These are phyloP conservation scores for Neltuma alba DNA, from an alignment of 306 rosid genomes.

Conservation along the genomic window DNA sequence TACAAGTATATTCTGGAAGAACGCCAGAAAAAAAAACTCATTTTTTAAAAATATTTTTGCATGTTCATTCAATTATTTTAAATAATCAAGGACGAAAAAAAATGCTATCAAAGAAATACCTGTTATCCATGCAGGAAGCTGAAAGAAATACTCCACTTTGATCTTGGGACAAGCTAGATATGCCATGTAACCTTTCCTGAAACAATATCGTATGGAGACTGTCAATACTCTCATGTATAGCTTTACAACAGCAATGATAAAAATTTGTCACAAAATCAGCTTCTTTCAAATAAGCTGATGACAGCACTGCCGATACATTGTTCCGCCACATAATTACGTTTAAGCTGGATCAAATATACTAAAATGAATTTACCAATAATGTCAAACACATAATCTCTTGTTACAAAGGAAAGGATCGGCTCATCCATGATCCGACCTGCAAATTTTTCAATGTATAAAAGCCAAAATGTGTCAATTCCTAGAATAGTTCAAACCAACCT, in stretches of 20 bases:
- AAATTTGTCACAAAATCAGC: no score
- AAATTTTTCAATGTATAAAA: no score
- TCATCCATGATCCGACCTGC: no score
- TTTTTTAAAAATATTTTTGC: background rate
- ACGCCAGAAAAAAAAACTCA: background rate
- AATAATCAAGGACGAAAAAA: constrained; percentile 16
- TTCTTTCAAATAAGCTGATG: no score
- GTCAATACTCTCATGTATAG: constrained; percentile 18
- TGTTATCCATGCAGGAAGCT: constrained; percentile 93
- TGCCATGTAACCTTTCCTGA: constrained; percentile 87
- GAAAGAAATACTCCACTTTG: constrained; percentile 73
- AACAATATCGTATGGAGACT: constrained; percentile 31
- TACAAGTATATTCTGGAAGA: constrained; percentile 76
- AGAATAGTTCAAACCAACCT: constrained; percentile 56
- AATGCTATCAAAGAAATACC: constrained; percentile 49
- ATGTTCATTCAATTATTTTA: constrained; percentile 1
- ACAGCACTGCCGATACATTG: no score
- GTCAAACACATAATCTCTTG: no score
- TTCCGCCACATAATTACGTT: no score
- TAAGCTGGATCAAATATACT: no score
- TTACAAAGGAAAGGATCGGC: no score
- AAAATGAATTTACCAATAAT: no score
- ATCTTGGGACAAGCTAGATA: constrained; percentile 97
- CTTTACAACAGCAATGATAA: constrained; percentile 15
- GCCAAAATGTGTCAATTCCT: constrained; percentile 18